These are phyloP conservation scores for Aureobasidium sp. DNA, from an alignment of 2,329 filamentous ascomycete genomes.

Conservation along the genomic window DNA sequence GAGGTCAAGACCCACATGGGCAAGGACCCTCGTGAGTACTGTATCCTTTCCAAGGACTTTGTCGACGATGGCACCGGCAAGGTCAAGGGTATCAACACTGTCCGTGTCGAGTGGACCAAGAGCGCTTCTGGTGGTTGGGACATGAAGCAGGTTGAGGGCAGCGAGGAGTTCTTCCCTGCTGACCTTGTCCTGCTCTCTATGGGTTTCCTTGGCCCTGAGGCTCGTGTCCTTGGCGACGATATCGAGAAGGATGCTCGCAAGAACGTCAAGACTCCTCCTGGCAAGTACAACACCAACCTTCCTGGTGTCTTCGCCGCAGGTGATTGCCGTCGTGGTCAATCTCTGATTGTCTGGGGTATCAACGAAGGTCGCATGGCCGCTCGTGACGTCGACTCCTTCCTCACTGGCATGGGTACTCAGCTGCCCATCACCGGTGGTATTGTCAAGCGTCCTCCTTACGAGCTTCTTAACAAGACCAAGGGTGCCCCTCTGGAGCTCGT, in stretches of 20 bases:
- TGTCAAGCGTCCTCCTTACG: constrained; percentile 71
- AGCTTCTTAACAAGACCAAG: constrained; percentile 49
- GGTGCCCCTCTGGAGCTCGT: constrained; percentile 32
- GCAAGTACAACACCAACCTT: constrained; percentile 82
- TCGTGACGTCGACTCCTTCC: constrained; percentile 82
- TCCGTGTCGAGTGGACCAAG: constrained; percentile 94
- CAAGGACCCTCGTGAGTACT: constrained; percentile 93
- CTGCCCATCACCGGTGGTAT: constrained; percentile 92
- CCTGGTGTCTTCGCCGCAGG: constrained; percentile 88
- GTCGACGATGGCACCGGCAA: constrained; percentile 80
- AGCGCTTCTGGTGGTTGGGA: constrained; percentile 86
- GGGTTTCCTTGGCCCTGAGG: constrained; percentile 94
- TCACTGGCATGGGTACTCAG: constrained; percentile 66
- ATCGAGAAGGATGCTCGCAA: constrained; percentile 89
- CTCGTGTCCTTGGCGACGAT: constrained; percentile 75
- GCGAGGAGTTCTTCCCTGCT: constrained; percentile 91
- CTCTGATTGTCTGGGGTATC: constrained; percentile 96
- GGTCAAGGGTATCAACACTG: constrained; percentile 92
- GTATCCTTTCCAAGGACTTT: constrained; percentile 97
- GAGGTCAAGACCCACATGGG: constrained; percentile 96
- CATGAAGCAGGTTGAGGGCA: constrained; percentile 94
- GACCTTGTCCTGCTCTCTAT: constrained; percentile 92
- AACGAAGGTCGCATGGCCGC: constrained; percentile 93
- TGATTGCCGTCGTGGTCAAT: constrained; percentile 91
- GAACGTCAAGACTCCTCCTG: constrained; percentile 89